Conservation (phyloP, 768 basidiomycete species). For the Cystofilobasidium ferigula region DNA sequence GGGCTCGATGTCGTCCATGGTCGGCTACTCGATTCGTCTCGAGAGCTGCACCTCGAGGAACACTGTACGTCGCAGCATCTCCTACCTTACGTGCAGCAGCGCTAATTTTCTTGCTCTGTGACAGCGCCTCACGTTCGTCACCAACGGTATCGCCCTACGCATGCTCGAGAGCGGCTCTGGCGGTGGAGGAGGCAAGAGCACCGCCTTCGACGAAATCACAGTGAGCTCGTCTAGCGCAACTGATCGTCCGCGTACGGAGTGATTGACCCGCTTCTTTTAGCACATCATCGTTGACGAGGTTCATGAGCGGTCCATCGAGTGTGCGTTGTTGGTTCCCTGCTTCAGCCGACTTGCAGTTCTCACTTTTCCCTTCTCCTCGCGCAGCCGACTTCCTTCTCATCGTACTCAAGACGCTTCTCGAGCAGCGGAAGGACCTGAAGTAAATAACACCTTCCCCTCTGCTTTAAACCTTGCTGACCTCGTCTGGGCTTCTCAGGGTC, state of each 20-base stretch:
- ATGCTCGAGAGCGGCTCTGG: conserved; percentile 86
- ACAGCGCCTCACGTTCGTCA: conserved; percentile 54
- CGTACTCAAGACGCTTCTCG: conserved; percentile 71
- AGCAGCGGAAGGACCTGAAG: conserved; percentile 74
- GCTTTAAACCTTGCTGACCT: conserved; percentile 3
- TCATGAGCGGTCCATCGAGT: conserved; percentile 93
- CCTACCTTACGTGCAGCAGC: not conserved
- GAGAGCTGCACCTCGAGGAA: conserved; percentile 73
- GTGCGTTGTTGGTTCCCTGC: not conserved
- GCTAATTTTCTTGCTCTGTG: not conserved
- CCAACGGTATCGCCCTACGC: conserved; percentile 86
- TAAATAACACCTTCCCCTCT: conserved; percentile 39
- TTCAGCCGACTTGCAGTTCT: not conserved
- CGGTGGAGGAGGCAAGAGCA: conserved; percentile 52
- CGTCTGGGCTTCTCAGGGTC: conserved; percentile 46
- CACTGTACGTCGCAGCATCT: conserved; percentile 40
- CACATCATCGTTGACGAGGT: conserved; percentile 96
- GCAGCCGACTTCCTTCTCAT: conserved; percentile 82
- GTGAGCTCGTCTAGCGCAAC: conserved; percentile 39
- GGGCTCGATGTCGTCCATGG: conserved; percentile 64
- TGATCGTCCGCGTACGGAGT: not conserved
- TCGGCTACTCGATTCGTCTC: conserved; percentile 88
- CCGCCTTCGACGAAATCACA: conserved; percentile 88
- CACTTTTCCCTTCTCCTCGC: not conserved
- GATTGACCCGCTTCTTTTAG: conserved; percentile 39